Evolutionary conservation across 805 yeast genomes (phyloP).

Genomic region (Saturnispora dispora): DNA sequence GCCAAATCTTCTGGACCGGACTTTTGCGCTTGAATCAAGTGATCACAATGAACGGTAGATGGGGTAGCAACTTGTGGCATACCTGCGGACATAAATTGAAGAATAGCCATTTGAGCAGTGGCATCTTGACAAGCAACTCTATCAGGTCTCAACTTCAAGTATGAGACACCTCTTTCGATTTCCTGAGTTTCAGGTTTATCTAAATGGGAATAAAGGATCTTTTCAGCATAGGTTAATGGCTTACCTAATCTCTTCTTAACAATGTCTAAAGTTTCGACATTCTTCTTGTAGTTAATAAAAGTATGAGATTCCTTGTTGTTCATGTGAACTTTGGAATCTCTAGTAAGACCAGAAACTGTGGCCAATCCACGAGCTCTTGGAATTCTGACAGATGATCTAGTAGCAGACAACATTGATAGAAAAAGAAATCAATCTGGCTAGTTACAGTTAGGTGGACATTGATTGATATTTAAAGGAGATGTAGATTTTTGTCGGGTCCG

Average conservation of each 20-base stretch:
- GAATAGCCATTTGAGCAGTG: slow-evolving; percentile 98
- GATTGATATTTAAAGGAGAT: neutral
- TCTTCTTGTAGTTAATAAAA: slow-evolving; percentile 85
- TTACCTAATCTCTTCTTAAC: slow-evolving; percentile 61
- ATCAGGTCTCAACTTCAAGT: slow-evolving; percentile 90
- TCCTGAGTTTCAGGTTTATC: slow-evolving; percentile 77
- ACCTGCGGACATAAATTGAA: slow-evolving; percentile 97
- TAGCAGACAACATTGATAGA: slow-evolving; percentile 23
- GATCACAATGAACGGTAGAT: slow-evolving; percentile 95
- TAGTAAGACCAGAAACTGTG: slow-evolving; percentile 41
- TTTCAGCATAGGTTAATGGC: slow-evolving; percentile 92
- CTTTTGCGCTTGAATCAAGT: slow-evolving; percentile 91
- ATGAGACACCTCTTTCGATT: slow-evolving; percentile 71
- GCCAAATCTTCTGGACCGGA: slow-evolving; percentile 82
- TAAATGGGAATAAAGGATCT: slow-evolving; percentile 86
- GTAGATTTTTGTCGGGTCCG: slow-evolving; percentile 2
- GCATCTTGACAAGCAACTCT: slow-evolving; percentile 99
- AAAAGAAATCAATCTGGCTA: neutral
- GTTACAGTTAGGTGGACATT: neutral
- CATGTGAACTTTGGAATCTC: slow-evolving; percentile 44
- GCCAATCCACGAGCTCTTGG: slow-evolving; percentile 39
- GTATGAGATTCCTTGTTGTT: slow-evolving; percentile 66
- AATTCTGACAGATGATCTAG: slow-evolving; percentile 23
- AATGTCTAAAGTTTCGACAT: slow-evolving; percentile 78
- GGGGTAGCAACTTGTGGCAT: slow-evolving; percentile 84